Conservation (phyloP, 345 rosid species). For the Linum lewisii region DNA sequence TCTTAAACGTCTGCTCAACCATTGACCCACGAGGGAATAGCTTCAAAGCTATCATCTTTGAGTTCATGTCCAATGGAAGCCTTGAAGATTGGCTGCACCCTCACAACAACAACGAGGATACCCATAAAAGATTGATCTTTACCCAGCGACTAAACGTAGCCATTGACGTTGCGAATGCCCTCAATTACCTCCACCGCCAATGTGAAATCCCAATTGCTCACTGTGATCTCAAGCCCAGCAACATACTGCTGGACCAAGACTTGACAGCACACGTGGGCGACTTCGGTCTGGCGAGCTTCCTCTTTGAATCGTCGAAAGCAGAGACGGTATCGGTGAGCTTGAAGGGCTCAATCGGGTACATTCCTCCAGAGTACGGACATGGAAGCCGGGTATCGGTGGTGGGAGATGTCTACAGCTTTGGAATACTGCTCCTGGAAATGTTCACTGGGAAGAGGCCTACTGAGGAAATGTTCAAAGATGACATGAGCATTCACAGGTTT, state of each 20-base stretch:
- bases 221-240: constrained; percentile 31
- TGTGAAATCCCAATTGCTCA: constrained; percentile 21
- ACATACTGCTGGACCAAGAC: constrained; percentile 19
- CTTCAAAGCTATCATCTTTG: constrained; percentile 20
- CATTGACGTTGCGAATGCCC: constrained; percentile 22
- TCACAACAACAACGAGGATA: background rate
- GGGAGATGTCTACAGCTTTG: constrained; percentile 25
- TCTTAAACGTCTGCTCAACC: constrained; percentile 15
- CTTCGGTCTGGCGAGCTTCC: constrained; percentile 24
- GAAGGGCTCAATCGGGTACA: constrained; percentile 26
- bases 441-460: constrained; percentile 31
- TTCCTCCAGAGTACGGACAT: constrained; percentile 25
- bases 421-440: constrained; percentile 23
- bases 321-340: constrained; percentile 14
- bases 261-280: constrained; percentile 26
- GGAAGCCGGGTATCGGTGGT: constrained; percentile 10
- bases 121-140: constrained; percentile 10
- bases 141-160: constrained; percentile 22
- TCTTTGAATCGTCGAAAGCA: constrained; percentile 9
- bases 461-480: constrained; percentile 18
- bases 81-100: constrained; percentile 21
- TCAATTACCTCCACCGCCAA: constrained; percentile 25
- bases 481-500: constrained; percentile 9
- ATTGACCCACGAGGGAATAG: constrained; percentile 21
- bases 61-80: constrained; percentile 23